phyloP scores from a whole-genome alignment of 768 basidiomycete genomes.

The Boletus rubroflammeus region DNA sequence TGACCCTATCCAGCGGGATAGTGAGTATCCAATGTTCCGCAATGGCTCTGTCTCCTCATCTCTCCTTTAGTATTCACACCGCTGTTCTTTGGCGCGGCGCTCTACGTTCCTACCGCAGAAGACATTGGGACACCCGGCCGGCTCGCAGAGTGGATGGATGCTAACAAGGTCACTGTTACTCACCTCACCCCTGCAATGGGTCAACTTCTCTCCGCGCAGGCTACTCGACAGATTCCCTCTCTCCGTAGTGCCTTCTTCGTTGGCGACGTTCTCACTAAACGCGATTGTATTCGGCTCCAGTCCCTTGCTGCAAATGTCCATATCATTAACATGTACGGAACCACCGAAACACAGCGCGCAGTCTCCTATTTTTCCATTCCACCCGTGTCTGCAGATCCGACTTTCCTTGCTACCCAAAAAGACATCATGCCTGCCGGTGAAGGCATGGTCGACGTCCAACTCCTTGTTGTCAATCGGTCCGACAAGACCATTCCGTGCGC shows the following conservation, averaged over 20 bases:
- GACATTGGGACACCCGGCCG: slow-evolving; percentile 97
- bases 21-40: slow-evolving; percentile 49
- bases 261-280: slow-evolving; percentile 97
- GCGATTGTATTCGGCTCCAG: slow-evolving; percentile 93
- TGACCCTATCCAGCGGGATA: slow-evolving; percentile 98
- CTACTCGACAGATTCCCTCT: slow-evolving; percentile 76
- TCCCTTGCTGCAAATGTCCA: slow-evolving; percentile 86
- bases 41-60: background rate
- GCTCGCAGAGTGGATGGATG: slow-evolving; percentile 98
- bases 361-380: slow-evolving; percentile 97
- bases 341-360: slow-evolving; percentile 97
- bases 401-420: slow-evolving; percentile 91
- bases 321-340: slow-evolving; percentile 99
- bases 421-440: slow-evolving; percentile 97
- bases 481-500: slow-evolving; percentile 85
- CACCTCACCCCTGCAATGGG: slow-evolving; percentile 99
- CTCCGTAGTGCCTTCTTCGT: slow-evolving; percentile 95
- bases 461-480: slow-evolving; percentile 89
- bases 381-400: slow-evolving; percentile 74
- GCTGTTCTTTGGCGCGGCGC: slow-evolving; percentile 91
- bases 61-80: slow-evolving; percentile 85
- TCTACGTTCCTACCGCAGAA: slow-evolving; percentile 94
- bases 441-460: slow-evolving; percentile 97
- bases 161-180: slow-evolving; percentile 86
- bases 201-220: slow-evolving; percentile 90